Evolutionary conservation across 495 filamentous ascomycete species (phyloP), one percentile per base, ranked within the genome.

Genomic region (Daldinia loculata): DNA sequence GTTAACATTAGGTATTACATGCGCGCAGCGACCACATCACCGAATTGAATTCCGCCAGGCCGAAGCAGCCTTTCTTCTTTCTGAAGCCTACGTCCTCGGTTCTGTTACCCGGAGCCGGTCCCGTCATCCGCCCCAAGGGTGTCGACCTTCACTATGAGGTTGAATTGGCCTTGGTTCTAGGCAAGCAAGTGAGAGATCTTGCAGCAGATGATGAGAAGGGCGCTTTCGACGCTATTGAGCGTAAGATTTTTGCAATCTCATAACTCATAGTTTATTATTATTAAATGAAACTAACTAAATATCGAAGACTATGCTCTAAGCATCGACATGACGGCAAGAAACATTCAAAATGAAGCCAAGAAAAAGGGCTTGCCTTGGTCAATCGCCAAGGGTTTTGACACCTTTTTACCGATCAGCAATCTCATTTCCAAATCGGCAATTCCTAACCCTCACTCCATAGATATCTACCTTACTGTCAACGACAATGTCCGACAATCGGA

Each of bases 51-150:
- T 97, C 89, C 79, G 83, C 85, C 62, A 85, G 87, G 50, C 94
- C 95, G 61, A 93, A 92, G 79, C 92, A 96, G 77, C 95, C 96
- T 6, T 98, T 99, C 82, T 99, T 97, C 89, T 99, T 99, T 88
- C 87, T 97, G 67, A 99, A 99, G 86, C 96, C 95, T 6, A 77
- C 93, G 0, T 89, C 89, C 60, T 89, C 93, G 17, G 90, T 99
- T 68, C 87, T 97, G 1, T 84, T 89, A 15, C 94, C 94, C 2
- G 84, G 84, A 41, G 84, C 85, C 29, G 94, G 96, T 4, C 91
- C 94, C n/a, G 89, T 97, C 39, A 88, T 97, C 60, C 88, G 89
- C 41, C 95, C 95, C 17, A 84, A 81, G 64, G 95, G 94, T 67
- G 89, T 93, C 41, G 90, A 88, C 59, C 83, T 97, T 50, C 95